Conservation (phyloP, 202 grass and related monocot species). For the Panicum hallii region DNA sequence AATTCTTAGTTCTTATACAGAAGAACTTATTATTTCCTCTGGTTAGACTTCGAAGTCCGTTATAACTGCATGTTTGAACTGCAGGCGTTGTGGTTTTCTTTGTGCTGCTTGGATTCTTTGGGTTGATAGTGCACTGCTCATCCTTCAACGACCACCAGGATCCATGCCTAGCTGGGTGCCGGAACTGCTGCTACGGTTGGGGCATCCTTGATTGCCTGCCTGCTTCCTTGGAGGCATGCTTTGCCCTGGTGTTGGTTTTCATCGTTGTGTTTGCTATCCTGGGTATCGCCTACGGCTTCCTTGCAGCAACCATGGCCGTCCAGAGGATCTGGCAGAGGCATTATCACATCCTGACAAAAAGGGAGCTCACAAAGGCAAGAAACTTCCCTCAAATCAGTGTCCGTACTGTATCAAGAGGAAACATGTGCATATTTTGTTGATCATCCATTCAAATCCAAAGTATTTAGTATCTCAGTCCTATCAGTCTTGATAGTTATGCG, state of each 20-base stretch:
- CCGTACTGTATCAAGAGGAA: background rate
- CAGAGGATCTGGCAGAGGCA: constrained; percentile 88
- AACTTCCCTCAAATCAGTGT: background rate
- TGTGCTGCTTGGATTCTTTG: constrained; percentile 75
- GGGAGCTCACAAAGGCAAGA: constrained; percentile 80
- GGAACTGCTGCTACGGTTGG: constrained; percentile 90
- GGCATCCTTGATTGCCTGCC: constrained; percentile 81
- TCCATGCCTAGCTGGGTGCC: constrained; percentile 73
- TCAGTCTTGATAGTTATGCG: background rate
- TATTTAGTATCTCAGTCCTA: background rate
- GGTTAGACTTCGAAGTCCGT: background rate
- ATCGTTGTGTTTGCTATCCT: constrained; percentile 78
- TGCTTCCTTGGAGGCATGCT: constrained; percentile 83
- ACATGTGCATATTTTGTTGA: background rate
- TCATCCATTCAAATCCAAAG: background rate
- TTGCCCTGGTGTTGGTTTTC: constrained; percentile 74
- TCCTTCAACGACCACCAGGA: constrained; percentile 74
- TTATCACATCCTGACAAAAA: constrained; percentile 82
- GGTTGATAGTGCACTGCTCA: constrained; percentile 73
- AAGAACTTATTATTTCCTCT: background rate
- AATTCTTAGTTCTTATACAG: constrained; percentile 1
- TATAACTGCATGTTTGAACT: background rate
- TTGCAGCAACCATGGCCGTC: constrained; percentile 70
- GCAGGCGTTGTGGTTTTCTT: constrained; percentile 85
- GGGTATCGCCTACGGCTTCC: constrained; percentile 74